Evolutionary conservation across 305 asterid species (phyloP).

Genomic region (Petunia hybrid): DNA sequence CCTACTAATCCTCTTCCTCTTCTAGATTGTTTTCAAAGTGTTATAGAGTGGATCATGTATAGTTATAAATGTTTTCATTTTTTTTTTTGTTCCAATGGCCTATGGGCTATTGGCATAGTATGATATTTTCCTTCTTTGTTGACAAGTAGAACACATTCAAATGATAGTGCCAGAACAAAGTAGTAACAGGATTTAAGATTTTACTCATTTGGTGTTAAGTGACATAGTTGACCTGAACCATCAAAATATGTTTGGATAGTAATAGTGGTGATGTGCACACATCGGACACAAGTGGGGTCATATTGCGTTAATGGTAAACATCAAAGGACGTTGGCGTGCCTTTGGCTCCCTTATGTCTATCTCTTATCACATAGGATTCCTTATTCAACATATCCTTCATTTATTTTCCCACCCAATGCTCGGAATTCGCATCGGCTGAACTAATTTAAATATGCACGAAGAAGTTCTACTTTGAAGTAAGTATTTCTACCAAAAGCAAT

Average conservation of each 20-base stretch:
- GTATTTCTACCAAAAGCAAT: no score
- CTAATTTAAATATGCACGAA: no score
- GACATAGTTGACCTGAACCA: slow-evolving; percentile 13
- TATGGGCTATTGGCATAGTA: background rate
- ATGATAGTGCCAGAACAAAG: background rate
- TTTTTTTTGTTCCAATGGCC: background rate
- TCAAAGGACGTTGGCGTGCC: slow-evolving; percentile 31
- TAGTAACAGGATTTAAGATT: background rate
- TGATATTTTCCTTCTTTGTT: background rate
- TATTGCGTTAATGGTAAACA: slow-evolving; percentile 16
- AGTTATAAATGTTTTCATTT: no score
- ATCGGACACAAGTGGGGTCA: slow-evolving; percentile 11
- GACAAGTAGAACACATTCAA: background rate
- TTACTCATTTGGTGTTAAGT: background rate
- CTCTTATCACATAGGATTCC: slow-evolving; percentile 23
- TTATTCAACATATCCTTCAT: background rate
- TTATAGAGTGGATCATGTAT: no score
- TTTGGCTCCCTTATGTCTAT: background rate
- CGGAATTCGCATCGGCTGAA: no score
- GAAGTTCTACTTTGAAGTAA: no score
- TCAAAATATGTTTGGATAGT: slow-evolving; percentile 27
- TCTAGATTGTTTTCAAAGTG: no score
- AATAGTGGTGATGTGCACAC: slow-evolving; percentile 23
- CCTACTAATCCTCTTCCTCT: background rate
- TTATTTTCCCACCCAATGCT: no score